Evolutionary conservation across 305 asterid species (phyloP).

Genomic region (Fraxinus baroniana): DNA sequence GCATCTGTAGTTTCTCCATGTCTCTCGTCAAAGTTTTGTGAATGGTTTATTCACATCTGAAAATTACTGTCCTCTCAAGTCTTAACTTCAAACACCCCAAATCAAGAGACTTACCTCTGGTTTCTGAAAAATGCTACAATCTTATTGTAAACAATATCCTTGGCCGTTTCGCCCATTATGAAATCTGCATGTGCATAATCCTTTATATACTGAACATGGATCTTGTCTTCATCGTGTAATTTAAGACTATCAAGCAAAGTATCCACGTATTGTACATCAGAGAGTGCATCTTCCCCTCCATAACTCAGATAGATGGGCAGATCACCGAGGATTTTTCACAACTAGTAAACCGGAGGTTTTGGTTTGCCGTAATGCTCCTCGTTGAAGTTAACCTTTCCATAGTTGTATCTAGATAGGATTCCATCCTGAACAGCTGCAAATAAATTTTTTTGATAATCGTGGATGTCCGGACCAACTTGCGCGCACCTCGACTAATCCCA

Average conservation of each 20-base stretch:
- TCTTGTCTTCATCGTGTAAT: slow-evolving; percentile 37
- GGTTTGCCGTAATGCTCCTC: slow-evolving; percentile 37
- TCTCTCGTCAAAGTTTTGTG: not conserved
- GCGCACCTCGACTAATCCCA: too few relatives aligned
- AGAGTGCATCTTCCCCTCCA: slow-evolving; percentile 55
- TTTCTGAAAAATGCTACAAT: slow-evolving; percentile 26
- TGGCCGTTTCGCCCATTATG: slow-evolving; percentile 45
- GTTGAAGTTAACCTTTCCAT: slow-evolving; percentile 34
- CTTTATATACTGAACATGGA: slow-evolving; percentile 40
- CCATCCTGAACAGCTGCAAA: slow-evolving; percentile 49
- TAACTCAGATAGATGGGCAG: slow-evolving; percentile 51
- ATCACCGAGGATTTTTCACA: slow-evolving; percentile 46
- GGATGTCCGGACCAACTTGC: too few relatives aligned
- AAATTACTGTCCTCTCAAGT: not conserved
- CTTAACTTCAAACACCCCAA: not conserved
- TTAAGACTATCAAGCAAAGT: slow-evolving; percentile 38
- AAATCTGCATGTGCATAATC: slow-evolving; percentile 65
- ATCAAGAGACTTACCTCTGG: not conserved
- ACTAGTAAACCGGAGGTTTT: slow-evolving; percentile 42
- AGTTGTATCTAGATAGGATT: slow-evolving; percentile 38
- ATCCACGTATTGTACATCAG: slow-evolving; percentile 42
- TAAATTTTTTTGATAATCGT: too few relatives aligned
- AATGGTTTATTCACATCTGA: not conserved
- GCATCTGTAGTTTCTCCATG: too few relatives aligned
- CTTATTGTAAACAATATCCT: slow-evolving; percentile 40